These are phyloP conservation scores for Prunella vulgaris DNA, from an alignment of 257 asterid genomes.

Conservation along the genomic window DNA sequence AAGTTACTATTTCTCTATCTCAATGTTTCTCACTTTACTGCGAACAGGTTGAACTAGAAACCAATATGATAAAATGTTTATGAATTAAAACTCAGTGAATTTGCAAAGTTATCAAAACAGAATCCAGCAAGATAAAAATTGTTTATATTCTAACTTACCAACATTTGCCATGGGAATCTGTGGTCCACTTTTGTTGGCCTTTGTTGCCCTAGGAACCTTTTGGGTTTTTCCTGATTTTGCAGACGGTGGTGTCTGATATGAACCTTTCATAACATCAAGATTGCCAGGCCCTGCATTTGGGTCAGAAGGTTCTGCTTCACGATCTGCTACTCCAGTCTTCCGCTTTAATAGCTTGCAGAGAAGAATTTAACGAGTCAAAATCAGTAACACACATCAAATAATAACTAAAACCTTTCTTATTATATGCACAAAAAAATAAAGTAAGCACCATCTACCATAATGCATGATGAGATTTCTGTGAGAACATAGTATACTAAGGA, in stretches of 20 bases:
- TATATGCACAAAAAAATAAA: conserved; percentile 6
- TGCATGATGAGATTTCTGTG: not conserved
- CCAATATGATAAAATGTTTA: not conserved
- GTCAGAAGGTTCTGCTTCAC: conserved; percentile 44
- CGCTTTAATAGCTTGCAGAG: conserved; percentile 57
- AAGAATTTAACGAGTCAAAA: conserved; percentile 22
- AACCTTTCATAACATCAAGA: conserved; percentile 29
- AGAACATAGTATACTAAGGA: conserved; percentile 3
- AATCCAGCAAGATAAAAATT: not conserved
- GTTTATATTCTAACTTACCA: conserved; percentile 46
- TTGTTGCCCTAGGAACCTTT: conserved; percentile 67
- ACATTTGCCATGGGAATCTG: conserved; percentile 47
- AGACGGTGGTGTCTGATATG: conserved; percentile 59
- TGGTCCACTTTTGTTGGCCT: conserved; percentile 59
- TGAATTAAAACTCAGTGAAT: not conserved
- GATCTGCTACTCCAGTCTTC: conserved; percentile 44
- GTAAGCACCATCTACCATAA: not conserved
- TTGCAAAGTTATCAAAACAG: not conserved
- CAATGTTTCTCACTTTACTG: not conserved
- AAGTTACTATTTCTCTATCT: conserved; percentile 8
- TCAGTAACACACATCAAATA: conserved; percentile 16
- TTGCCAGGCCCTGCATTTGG: conserved; percentile 39
- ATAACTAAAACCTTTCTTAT: not conserved
- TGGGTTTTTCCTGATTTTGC: conserved; percentile 70
- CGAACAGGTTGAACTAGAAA: conserved; percentile 7